A percentile compares a stretch with the other conserved stretches of the same genome.
Conservation (phyloP, 257 asterid species). For the Hygrophila difformis region DNA sequence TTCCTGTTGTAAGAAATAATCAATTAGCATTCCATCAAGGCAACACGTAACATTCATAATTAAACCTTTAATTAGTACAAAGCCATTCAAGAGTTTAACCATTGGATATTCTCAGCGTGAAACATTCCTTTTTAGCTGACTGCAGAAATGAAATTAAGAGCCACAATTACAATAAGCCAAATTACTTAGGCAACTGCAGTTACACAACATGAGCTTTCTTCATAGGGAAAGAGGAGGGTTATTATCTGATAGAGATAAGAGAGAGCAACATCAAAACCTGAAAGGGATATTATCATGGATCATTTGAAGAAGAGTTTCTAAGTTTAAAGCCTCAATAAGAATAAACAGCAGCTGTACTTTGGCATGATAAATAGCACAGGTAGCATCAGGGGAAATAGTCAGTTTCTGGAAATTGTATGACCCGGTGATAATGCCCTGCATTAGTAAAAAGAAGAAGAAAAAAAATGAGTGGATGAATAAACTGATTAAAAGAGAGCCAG, state of each 20-base stretch:
- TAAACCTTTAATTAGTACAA: background rate
- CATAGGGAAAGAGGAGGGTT: no score
- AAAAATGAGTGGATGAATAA: slow-evolving; percentile 10
- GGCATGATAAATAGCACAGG: slow-evolving; percentile 51
- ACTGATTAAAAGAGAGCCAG: slow-evolving; percentile 14
- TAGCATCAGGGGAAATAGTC: slow-evolving; percentile 71
- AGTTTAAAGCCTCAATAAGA: slow-evolving; percentile 80
- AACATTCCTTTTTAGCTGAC: background rate
- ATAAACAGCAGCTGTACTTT: slow-evolving; percentile 77
- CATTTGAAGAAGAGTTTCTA: slow-evolving; percentile 90
- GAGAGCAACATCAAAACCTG: slow-evolving; percentile 45
- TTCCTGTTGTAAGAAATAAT: background rate
- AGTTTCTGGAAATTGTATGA: slow-evolving; percentile 68
- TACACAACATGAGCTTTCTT: no score
- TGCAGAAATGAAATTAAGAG: background rate
- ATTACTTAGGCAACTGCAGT: slow-evolving; percentile 2
- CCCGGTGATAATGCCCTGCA: slow-evolving; percentile 67
- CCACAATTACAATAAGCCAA: slow-evolving; percentile 2
- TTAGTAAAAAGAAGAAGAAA: slow-evolving; percentile 11
- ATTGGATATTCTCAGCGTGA: background rate
- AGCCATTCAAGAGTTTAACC: background rate
- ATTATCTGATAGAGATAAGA: no score
- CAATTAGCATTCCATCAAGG: background rate
- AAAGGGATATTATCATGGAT: slow-evolving; percentile 72
- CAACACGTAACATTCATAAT: background rate